phyloP scores from a whole-genome alignment of 495 filamentous ascomycete genomes.

The Hypomontagnella monticulosa region DNA sequence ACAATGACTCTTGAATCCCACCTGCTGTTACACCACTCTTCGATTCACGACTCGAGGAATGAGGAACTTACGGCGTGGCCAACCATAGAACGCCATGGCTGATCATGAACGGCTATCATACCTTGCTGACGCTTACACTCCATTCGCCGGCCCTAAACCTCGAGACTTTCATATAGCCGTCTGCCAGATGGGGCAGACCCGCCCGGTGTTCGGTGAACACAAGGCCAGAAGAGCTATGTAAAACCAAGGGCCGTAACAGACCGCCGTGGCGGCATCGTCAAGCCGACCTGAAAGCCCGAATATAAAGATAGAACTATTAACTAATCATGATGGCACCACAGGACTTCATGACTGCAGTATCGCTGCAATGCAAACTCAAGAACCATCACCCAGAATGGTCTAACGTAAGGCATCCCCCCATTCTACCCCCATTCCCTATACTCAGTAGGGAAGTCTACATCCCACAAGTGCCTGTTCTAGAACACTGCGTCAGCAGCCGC shows the following conservation, averaged over 20 bases:
- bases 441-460: too few relatives aligned
- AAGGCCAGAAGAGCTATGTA: slow-evolving; percentile 5
- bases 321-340: slow-evolving; percentile 43
- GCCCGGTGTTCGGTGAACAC: slow-evolving; percentile 1
- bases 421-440: slow-evolving; percentile 17
- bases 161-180: slow-evolving; percentile 14
- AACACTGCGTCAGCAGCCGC: neutral
- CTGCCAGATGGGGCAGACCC: slow-evolving; percentile 10
- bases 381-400: slow-evolving; percentile 73
- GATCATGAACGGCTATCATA: slow-evolving; percentile 9
- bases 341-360: slow-evolving; percentile 70
- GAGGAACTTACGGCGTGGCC: slow-evolving; percentile 9
- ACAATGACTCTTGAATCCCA: slow-evolving; percentile 1
- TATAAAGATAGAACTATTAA: slow-evolving; percentile 1
- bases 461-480: slow-evolving; percentile 13
- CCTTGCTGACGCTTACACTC: slow-evolving; percentile 17
- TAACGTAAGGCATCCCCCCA: slow-evolving; percentile 56
- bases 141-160: slow-evolving; percentile 17
- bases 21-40: slow-evolving; percentile 7
- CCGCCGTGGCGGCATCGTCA: slow-evolving; percentile 5
- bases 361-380: slow-evolving; percentile 63
- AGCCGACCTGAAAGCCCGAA: neutral
- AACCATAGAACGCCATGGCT: slow-evolving; percentile 16
- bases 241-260: neutral
- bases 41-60: slow-evolving; percentile 11